These are phyloP conservation scores for Serendipita sp. DNA, from an alignment of 768 basidiomycete genomes.

Conservation along the genomic window DNA sequence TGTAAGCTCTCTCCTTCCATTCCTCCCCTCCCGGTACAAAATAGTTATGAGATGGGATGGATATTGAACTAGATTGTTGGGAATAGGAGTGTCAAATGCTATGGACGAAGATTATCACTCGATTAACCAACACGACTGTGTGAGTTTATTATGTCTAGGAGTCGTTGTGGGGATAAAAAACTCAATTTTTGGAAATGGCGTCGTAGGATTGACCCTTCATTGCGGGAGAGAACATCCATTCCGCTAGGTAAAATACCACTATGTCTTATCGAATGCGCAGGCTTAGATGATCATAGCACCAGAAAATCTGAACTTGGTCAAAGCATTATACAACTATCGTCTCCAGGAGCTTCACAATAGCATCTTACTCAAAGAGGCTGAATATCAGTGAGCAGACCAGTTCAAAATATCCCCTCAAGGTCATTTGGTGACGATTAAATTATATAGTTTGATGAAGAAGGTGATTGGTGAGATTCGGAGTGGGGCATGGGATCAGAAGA, in stretches of 20 bases:
- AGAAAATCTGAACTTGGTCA: background rate
- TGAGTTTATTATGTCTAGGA: background rate
- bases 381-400: background rate
- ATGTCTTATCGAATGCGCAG: background rate
- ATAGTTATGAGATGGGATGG: no score
- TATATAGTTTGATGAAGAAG: background rate
- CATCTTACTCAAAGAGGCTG: background rate
- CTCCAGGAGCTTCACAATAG: background rate
- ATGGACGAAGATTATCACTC: background rate
- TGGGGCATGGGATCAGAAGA: slow-evolving; percentile 1
- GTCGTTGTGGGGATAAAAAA: background rate
- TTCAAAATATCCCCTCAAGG: background rate
- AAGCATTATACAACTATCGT: background rate
- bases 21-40: no score
- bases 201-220: background rate
- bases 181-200: background rate
- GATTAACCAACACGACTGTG: background rate
- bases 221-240: background rate
- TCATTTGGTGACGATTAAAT: background rate
- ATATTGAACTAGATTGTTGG: no score
- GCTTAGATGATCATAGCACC: background rate
- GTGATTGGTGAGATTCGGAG: background rate
- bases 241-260: background rate
- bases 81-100: background rate
- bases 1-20: no score